Evolutionary conservation across 2,329 filamentous ascomycete species (phyloP), one percentile per base, ranked within the genome.

Genomic region (Alternaria sp.): DNA sequence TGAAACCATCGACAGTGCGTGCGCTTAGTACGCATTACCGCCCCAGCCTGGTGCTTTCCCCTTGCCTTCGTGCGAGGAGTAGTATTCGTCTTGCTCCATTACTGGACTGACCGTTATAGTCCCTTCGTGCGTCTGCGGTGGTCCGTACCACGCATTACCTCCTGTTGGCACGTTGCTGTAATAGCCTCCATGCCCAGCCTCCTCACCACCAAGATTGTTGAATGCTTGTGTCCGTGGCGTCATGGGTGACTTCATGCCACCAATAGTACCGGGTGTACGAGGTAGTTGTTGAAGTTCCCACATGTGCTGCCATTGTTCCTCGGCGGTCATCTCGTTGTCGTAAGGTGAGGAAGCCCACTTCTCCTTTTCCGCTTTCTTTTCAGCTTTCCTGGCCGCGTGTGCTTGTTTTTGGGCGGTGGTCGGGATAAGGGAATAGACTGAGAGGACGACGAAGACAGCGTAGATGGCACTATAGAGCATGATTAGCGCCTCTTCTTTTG

Each of bases 381-480:
- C 73, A 4, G 75, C 75, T 43, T 54, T 44, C 36, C 70, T 74
- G 12, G 68, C 52, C 20, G 60, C 65, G 64, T 77, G 72, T 18
- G 65, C 54, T 41, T 57, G 46, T 50, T 68, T 72, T 22, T 71
- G 64, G 12, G 67, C 64, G 46, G 68, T 48, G 9, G 82, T 82
- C 11, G 83, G 83, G 66, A 84, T 79, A 65, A 82, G 80, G 43
- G 82, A 85, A 79, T 85, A 90, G 57, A 89, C 77, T 48, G 85
- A 84, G 52, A 92, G 81, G 60, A 83, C 79, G 43, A 91, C 71
- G 72, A 89, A 89, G 55, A 83, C 65, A 55, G 87, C 59, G 74
- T 89, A 91, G 2, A 92, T 75, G n/a, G 78, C 72, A n/a, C 89
- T 91, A 49, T 57, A 16, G 18, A 11, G 27, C 25, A 27, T 69